Base-by-base conservation (phyloP, 176 grass and related monocot genomes). In the Ampelocalamus luodianensis region DNA sequence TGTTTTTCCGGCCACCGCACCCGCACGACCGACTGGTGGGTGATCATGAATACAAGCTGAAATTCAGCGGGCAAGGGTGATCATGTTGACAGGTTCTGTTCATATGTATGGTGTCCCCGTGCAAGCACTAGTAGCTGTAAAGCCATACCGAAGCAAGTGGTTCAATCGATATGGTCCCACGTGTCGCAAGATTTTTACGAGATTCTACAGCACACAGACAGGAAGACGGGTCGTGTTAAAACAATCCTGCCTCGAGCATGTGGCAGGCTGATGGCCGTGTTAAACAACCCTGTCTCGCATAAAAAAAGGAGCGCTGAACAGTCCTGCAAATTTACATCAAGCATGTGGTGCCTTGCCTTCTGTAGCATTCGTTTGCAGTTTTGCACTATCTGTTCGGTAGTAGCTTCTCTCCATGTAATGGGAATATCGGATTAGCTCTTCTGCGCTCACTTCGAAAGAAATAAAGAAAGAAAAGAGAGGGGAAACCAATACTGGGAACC, bases 221-320 rank as follows among this genome's bases (percentile, higher is more conserved):
- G 9, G 38, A 43, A 45, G 26, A 59, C 49, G 64, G 38, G 26
- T 17, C 61, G 36, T 24, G 20, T 71, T 85, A 26, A 26, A 70
- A 71, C 40, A 70, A 17, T 27, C 67, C 54, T 71, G 6, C 2
- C n/a, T 43, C 32, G 6, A 65, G 6, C 85, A 74, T 80, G 69
- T 86, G 75, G 22, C 49, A 20, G 24, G 22, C 49, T 14, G 24
- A 36, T 27, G 71, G 29, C 32, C 40, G 46, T 20, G 32, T 17
- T n/a, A 42, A 42, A 11, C 13, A 66, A 54, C 0, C 44, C 14
- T 39, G 61, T 23, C 62, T 9, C 10, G 38, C 82, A 54, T 20
- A 45, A 29, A 18, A n/a, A 58, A 54, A 18, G n/a, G 68, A 72
- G 48, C 44, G 43, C 17, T 68, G 6, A n/a, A 29, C 38, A 2